A percentile compares a stretch with the other conserved stretches of the same genome.
These are phyloP conservation scores for Stentor roeselii DNA, from an alignment of 73 alveolate species.

Conservation along the genomic window DNA sequence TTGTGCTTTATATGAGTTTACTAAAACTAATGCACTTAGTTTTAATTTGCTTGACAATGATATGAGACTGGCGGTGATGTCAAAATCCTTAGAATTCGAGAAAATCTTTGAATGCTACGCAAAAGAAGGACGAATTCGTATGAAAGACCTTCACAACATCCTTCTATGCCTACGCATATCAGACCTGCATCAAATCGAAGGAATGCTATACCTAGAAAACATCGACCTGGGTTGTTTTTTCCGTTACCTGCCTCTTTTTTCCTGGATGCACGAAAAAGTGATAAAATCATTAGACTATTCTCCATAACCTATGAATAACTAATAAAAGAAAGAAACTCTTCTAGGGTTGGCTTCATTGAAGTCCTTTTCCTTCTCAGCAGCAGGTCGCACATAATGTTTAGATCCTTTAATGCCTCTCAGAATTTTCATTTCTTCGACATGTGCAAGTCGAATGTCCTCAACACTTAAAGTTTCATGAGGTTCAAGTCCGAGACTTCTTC, in stretches of 20 bases:
- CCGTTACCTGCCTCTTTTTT: neutral
- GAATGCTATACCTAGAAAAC: neutral
- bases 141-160: neutral
- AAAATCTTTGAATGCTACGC: neutral
- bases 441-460: constrained; percentile 1
- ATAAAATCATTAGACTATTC: neutral
- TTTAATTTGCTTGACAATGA: neutral
- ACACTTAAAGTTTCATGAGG: neutral
- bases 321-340: constrained; percentile 26
- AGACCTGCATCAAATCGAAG: neutral
- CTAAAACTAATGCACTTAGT: neutral
- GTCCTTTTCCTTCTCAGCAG: constrained; percentile 1
- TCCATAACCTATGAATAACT: neutral
- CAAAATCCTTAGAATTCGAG: neutral
- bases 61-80: neutral
- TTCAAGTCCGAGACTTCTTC: constrained; percentile 25
- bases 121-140: neutral
- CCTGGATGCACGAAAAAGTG: neutral
- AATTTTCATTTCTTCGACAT: constrained; percentile 2
- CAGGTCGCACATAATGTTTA: neutral
- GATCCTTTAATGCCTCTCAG: constrained; percentile 23
- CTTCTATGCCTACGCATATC: too few species aligned
- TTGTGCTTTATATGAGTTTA: neutral
- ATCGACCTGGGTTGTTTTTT: neutral
- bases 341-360: neutral